phyloP scores from a whole-genome alignment of 768 basidiomycete genomes.

The Steccherinum ochraceum region DNA sequence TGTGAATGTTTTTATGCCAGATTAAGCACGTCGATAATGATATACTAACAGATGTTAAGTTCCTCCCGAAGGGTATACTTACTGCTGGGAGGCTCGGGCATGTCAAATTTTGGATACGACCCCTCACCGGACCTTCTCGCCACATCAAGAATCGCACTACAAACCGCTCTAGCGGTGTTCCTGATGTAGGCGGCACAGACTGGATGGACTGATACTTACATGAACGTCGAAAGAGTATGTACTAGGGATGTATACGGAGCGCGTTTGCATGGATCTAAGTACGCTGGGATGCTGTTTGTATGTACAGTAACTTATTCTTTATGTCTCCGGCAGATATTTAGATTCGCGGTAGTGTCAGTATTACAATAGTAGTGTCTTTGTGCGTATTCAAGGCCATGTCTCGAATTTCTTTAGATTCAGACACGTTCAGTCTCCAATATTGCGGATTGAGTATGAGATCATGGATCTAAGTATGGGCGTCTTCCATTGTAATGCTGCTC shows the following conservation, averaged over 20 bases:
- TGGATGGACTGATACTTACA: too few relatives aligned
- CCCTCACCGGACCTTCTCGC: slow-evolving; percentile 41
- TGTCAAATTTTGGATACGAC: slow-evolving; percentile 82
- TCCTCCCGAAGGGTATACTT: slow-evolving; percentile 72
- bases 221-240: too few relatives aligned
- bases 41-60: slow-evolving; percentile 64
- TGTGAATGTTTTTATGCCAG: slow-evolving; percentile 32
- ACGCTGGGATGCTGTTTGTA: not conserved
- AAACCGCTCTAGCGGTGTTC: slow-evolving; percentile 10
- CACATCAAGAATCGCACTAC: slow-evolving; percentile 19
- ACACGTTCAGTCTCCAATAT: too few relatives aligned
- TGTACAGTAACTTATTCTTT: not conserved
- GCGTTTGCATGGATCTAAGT: not conserved
- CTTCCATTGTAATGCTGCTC: too few relatives aligned
- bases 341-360: too few relatives aligned
- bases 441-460: too few relatives aligned
- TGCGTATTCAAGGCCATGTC: too few relatives aligned
- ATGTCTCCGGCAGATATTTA: not conserved
- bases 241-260: not conserved
- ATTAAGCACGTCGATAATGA: slow-evolving; percentile 80
- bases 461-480: too few relatives aligned
- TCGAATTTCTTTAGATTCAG: too few relatives aligned
- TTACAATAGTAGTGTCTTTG: too few relatives aligned
- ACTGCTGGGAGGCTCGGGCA: slow-evolving; percentile 74
- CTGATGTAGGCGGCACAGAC: slow-evolving; percentile 11